Evolutionary conservation across 2,329 filamentous ascomycete species (phyloP), one percentile per base, ranked within the genome.

Genomic region (Cercospora zeina): DNA sequence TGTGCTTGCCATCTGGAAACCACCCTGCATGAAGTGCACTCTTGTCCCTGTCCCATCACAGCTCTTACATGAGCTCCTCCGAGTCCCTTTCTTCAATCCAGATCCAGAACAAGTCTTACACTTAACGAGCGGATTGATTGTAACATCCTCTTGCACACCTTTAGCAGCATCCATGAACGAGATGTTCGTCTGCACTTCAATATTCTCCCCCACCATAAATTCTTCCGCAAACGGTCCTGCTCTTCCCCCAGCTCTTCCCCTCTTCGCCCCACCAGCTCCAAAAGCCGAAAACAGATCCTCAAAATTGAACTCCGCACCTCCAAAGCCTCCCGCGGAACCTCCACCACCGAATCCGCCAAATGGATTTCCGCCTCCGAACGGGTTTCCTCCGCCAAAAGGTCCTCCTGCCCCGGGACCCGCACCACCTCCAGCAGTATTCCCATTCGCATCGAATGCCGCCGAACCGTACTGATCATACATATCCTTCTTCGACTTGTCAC

Each of bases 161-260:
- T 96, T 96, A 9, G 95, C 95, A 6, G 95, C 91, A 74, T 99
- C 95, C 87, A 95, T 90, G 77, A 99, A 99, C 0, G 89, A 92
- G 69, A 99, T 93, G 74, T 86, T 95, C 54, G 91, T 87, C 77
- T 96, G 91, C 24, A 97, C 89, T 76, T 97, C 93, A 71, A 99
- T 96, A 75, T 96, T 92, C 67, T 97, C 92, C 64, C 95, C 95
- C n/a, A 96, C 89, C 69, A 96, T 75, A 19, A 96, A 86, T 69
- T 88, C 83, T 74, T 96, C 89, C 70, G 91, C 85, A 73, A 95
- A 95, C 10, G 89, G 88, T 59, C 83, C 87, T 69, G 83, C 78
- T 57, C 84, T 78, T 60, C 82, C 77, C 21, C 42, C 42, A n/a
- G 79, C 77, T 24, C 85, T 68, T 24, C 74, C 71, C 63, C 76